Base-by-base conservation (phyloP, 305 asterid genomes). In the Ilex paraguariensis region DNA sequence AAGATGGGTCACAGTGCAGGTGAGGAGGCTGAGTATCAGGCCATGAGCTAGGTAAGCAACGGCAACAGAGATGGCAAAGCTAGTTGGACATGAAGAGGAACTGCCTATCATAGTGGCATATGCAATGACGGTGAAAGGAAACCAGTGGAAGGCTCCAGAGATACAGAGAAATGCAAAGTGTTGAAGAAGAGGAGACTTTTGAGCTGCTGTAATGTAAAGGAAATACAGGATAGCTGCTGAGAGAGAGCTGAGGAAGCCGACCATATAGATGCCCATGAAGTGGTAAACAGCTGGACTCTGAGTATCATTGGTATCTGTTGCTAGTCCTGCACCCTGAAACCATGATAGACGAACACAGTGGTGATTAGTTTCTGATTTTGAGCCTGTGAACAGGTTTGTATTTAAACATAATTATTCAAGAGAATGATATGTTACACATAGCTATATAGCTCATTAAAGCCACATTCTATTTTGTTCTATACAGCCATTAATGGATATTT, bases 91-190 rank as follows among this genome's bases (percentile, higher is more conserved):
- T 13, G 63, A 56, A 56, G 75, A 49, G 59, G 70, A 63, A n/a
- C 54, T 64, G 9, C 64, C 56, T 51, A 82, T 62, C 81, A 88
- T 62, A 40, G 66, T 51, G 28, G 80, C 71, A 61, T 77, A 82
- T 31, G 92, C 87, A 30, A 66, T 70, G 36, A 86, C 70, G 60
- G 86, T 79, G 81, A 84, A 79, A 52, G 96, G 96, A 70, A 88
- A 56, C 95, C 92, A 88, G 55, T 88, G 96, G 72, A 88, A 86
- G 65, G 92, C 83, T 67, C 96, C 95, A 36, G 79, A 72, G 45
- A 82, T 64, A 63, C 95, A 88, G 14, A 81, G 54, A 42, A 86
- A 77, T 56, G 84, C 70, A 55, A 88, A 88, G 40, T 79, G 78
- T 16, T 79, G 78, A 11, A 81, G 61, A 42, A 74, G 67, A n/a